Evolutionary conservation across 805 yeast genomes (phyloP), one percentile per base, ranked within the genome.

Genomic region (Ogataea chonburiensis): DNA sequence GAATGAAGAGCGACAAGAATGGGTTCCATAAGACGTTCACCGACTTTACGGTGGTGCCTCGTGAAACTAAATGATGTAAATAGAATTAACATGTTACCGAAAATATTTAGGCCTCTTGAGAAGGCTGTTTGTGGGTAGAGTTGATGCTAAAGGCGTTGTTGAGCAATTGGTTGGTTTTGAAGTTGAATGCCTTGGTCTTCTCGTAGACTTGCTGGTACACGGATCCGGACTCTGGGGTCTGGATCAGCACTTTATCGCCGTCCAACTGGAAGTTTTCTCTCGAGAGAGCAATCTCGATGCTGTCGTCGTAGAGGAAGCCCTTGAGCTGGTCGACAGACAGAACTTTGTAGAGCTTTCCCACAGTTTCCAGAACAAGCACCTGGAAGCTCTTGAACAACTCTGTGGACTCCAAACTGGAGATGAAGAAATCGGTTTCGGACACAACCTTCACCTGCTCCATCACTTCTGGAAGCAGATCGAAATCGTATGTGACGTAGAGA

Each of bases 131-230:
- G 23, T 33, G 34, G 24, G 19, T 34, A 31, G 40, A 40, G 37
- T 42, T 46, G 37, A 43, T 52, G 46, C 45, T 45, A 40, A 56
- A 56, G 34, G 73, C 69, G 38, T 69, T 67, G 38, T 70, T 68
- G 45, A 77, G 66, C 28, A 76, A 64, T 58, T 78, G 82, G 55
- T 68, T 71, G 13, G 81, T 72, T 52, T 76, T 71, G 64, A 73
- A 77, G 22, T 76, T 70, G 50, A 79, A 62, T 4, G 78, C 78
- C 66, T 79, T 79, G n/a, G 84, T 77, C 58, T 73, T 76, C 50
- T 79, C 85, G 45, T 75, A 73, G 24, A 84, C 73, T 46, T 79
- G 82, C 47, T 84, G 87, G 63, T 81, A 71, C 25, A 77, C 75
- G 49, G 77, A 67, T 33, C 69, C 69, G 14, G 67, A 60, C 38